These are phyloP conservation scores for Mycena metata DNA, from an alignment of 768 basidiomycete genomes.

Conservation along the genomic window DNA sequence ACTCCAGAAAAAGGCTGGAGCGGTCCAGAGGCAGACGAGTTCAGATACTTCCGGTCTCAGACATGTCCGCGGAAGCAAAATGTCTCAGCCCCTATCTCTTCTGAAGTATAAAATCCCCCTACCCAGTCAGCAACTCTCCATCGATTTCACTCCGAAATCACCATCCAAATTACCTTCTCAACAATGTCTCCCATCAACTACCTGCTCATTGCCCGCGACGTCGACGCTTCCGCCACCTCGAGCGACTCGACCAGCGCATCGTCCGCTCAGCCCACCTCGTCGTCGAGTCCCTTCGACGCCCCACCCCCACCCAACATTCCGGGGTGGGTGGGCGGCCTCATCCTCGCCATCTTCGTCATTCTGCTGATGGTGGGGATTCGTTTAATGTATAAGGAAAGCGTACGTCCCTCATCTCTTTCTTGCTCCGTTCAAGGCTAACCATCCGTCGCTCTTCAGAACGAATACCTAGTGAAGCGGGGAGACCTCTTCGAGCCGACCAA, in stretches of 20 bases:
- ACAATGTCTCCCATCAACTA: neutral
- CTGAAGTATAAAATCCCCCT: neutral
- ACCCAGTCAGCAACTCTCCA: too few species aligned
- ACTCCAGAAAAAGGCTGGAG: neutral
- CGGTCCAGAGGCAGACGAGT: neutral
- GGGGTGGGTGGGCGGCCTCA: neutral
- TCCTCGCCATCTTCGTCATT: neutral
- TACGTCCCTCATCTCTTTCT: neutral
- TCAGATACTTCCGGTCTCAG: neutral
- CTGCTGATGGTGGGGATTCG: neutral
- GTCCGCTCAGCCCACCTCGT: neutral
- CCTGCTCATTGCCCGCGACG: neutral
- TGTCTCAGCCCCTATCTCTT: conserved; percentile 7
- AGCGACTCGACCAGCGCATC: neutral
- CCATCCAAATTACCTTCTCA: neutral
- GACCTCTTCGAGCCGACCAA: neutral
- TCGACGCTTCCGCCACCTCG: too few species aligned
- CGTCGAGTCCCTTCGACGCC: neutral
- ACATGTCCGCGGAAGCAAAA: conserved; percentile 10
- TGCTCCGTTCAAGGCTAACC: neutral
- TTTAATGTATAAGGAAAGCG: neutral
- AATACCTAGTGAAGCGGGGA: too few species aligned
- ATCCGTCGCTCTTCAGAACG: too few species aligned
- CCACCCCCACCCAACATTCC: neutral
- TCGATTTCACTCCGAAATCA: too few species aligned